phyloP scores from a whole-genome alignment of 2,329 filamentous ascomycete genomes.

The Sarocladium oryzae region DNA sequence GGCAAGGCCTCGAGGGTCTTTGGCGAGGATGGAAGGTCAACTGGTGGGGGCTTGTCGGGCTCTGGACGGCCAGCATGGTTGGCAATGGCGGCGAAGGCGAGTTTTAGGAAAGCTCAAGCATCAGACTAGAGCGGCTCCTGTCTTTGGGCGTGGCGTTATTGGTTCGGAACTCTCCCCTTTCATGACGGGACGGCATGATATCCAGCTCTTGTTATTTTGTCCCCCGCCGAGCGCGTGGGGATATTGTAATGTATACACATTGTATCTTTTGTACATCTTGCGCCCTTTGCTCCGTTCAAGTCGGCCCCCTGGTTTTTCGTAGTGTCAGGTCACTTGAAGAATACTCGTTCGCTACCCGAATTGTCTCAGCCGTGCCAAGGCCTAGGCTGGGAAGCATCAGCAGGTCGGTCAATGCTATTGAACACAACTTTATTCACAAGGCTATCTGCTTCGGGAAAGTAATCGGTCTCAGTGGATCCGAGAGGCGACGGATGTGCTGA shows the following conservation, averaged over 20 bases:
- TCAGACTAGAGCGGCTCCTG: slow-evolving; percentile 1
- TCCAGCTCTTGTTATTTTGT: slow-evolving; percentile 8
- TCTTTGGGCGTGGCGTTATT: slow-evolving; percentile 9
- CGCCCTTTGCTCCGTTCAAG: too few species aligned
- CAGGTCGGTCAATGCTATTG: too few species aligned
- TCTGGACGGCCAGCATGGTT: slow-evolving; percentile 64
- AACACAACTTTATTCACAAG: too few species aligned
- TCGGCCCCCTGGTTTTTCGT: too few species aligned
- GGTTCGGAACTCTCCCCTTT: slow-evolving; percentile 9
- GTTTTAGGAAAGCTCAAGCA: slow-evolving; percentile 33
- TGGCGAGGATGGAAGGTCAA: slow-evolving; percentile 73
- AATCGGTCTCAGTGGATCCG: too few species aligned
- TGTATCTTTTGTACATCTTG: too few species aligned
- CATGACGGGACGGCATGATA: slow-evolving; percentile 10
- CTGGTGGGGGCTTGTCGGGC: slow-evolving; percentile 68
- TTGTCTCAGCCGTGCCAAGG: too few species aligned
- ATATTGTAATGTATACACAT: slow-evolving; percentile 2
- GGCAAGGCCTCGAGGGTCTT: slow-evolving; percentile 62
- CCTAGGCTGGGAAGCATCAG: too few species aligned
- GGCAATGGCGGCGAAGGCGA: slow-evolving; percentile 56
- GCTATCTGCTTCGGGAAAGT: too few species aligned
- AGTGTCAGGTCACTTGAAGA: too few species aligned
- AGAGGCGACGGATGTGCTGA: too few species aligned
- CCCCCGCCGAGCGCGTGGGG: neutral
- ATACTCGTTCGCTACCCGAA: too few species aligned